These are phyloP conservation scores for Globisporangium camurandrum DNA, from an alignment of 352 stramenopile species.

Conservation along the genomic window DNA sequence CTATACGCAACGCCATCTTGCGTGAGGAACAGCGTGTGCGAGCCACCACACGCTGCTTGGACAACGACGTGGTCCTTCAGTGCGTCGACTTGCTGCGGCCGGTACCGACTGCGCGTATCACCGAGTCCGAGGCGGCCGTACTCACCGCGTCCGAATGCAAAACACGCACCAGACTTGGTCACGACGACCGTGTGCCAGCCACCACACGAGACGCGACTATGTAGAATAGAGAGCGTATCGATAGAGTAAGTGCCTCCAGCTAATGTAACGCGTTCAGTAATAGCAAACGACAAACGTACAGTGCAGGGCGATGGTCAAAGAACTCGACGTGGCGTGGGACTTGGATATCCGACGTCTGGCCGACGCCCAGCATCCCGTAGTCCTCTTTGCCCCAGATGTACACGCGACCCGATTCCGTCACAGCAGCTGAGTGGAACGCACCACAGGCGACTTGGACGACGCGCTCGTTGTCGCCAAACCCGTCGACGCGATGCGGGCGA, in stretches of 20 bases:
- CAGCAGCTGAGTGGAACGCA: constrained; percentile 74
- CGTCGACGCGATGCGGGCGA: constrained; percentile 46
- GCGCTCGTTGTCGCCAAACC: constrained; percentile 64
- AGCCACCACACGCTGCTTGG: constrained; percentile 66
- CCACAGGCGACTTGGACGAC: constrained; percentile 75
- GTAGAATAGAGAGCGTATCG: too few species aligned
- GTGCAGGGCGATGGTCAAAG: constrained; percentile 58
- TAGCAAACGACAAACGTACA: constrained; percentile 26
- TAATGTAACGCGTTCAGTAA: background rate
- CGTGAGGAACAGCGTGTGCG: constrained; percentile 86
- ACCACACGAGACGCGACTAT: constrained; percentile 69
- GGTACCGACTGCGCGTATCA: constrained; percentile 62
- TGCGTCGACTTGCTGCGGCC: constrained; percentile 57
- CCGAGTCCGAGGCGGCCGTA: constrained; percentile 83
- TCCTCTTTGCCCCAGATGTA: constrained; percentile 86
- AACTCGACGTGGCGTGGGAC: constrained; percentile 45
- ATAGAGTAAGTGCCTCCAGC: background rate
- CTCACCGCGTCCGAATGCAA: constrained; percentile 70
- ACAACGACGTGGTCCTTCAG: constrained; percentile 54
- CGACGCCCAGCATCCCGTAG: constrained; percentile 80
- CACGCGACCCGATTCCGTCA: constrained; percentile 56
- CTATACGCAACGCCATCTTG: constrained; percentile 79
- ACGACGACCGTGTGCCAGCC: constrained; percentile 82
- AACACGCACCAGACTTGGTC: constrained; percentile 63
- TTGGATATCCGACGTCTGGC: constrained; percentile 67